Evolutionary conservation across 2,329 filamentous ascomycete genomes (phyloP).

Genomic region (Fusarium praegraminearum): DNA sequence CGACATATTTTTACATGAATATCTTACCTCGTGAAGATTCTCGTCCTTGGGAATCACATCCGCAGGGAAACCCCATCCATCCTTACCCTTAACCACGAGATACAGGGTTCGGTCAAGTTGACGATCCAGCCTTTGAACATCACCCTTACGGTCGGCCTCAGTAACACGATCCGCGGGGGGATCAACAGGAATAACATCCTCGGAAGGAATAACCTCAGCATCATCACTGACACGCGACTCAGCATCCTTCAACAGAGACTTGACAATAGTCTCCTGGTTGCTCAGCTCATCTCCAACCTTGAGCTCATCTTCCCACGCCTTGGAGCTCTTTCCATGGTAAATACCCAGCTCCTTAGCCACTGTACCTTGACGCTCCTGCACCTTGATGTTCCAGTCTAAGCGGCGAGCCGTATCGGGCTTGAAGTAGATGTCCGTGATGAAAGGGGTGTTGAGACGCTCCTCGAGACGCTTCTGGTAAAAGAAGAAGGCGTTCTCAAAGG

Average conservation of each 20-base stretch:
- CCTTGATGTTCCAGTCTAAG: conserved; percentile 90
- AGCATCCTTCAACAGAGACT: conserved; percentile 80
- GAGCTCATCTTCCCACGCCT: conserved; percentile 93
- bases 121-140: conserved; percentile 82
- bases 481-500: conserved; percentile 93
- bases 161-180: conserved; percentile 77
- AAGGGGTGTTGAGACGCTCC: conserved; percentile 88
- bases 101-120: conserved; percentile 86
- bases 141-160: conserved; percentile 81
- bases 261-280: conserved; percentile 72
- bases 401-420: conserved; percentile 87
- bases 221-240: conserved; percentile 72
- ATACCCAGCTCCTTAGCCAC: conserved; percentile 86
- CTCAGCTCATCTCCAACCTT: conserved; percentile 78
- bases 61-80: conserved; percentile 87
- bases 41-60: conserved; percentile 77
- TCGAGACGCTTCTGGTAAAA: conserved; percentile 98
- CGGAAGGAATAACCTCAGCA: conserved; percentile 68
- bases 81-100: conserved; percentile 80
- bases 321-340: conserved; percentile 77
- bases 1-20: not conserved
- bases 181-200: conserved; percentile 75
- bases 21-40: conserved; percentile 81
- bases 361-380: conserved; percentile 77
- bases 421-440: conserved; percentile 93